Evolutionary conservation across 2,329 filamentous ascomycete genomes (phyloP).

Genomic region (Pestalotiopsis sp.): DNA sequence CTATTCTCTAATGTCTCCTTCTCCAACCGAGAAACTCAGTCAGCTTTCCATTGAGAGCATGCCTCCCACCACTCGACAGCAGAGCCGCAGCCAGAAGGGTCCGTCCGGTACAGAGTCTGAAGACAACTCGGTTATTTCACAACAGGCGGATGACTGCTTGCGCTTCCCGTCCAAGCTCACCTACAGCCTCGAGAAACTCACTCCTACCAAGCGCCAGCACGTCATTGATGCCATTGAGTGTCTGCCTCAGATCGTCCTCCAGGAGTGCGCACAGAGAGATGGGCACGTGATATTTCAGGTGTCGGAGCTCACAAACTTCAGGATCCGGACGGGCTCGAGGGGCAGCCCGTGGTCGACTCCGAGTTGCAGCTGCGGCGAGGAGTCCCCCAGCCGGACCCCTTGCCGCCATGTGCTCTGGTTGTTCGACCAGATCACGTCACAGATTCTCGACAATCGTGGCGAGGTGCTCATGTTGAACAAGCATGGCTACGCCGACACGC

Average conservation of each 20-base stretch:
- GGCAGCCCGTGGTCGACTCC: slow-evolving; percentile 42
- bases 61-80: slow-evolving; percentile 36
- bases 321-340: slow-evolving; percentile 49
- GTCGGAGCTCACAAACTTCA: slow-evolving; percentile 55
- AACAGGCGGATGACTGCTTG: slow-evolving; percentile 34
- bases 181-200: slow-evolving; percentile 35
- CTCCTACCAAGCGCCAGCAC: slow-evolving; percentile 35
- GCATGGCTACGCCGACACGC: slow-evolving; percentile 46
- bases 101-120: slow-evolving; percentile 18
- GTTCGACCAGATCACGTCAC: slow-evolving; percentile 53
- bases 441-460: slow-evolving; percentile 44
- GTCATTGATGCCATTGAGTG: slow-evolving; percentile 50
- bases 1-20: slow-evolving; percentile 33
- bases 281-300: slow-evolving; percentile 54
- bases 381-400: slow-evolving; percentile 30
- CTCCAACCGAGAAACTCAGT: slow-evolving; percentile 36
- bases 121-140: slow-evolving; percentile 26
- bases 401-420: slow-evolving; percentile 59
- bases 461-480: slow-evolving; percentile 44
- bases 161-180: slow-evolving; percentile 37
- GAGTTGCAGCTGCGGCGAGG: slow-evolving; percentile 47
- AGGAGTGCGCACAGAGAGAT: slow-evolving; percentile 50
- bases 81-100: slow-evolving; percentile 29
- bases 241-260: slow-evolving; percentile 50
- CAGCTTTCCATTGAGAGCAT: slow-evolving; percentile 44